These are phyloP conservation scores for Piloderma croceum DNA, from an alignment of 768 basidiomycete species.

Conservation along the genomic window DNA sequence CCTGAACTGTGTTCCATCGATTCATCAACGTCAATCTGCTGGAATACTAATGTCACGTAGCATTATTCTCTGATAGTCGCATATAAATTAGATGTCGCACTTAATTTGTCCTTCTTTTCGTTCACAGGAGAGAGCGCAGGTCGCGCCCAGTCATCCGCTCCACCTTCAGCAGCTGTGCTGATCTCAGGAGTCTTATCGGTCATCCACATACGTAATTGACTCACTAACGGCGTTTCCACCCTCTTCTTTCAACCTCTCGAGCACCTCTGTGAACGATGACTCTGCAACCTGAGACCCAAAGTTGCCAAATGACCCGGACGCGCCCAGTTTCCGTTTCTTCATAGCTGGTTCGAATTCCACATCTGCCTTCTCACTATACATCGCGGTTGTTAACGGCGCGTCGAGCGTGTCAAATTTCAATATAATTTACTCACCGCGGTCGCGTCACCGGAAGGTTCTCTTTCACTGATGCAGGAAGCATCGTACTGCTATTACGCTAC, in stretches of 20 bases:
- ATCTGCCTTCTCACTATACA: constrained; percentile 19
- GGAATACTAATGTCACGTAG: constrained; percentile 67
- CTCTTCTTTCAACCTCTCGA: constrained; percentile 57
- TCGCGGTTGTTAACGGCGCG: constrained; percentile 4
- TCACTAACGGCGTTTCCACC: constrained; percentile 38
- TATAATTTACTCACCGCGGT: constrained; percentile 8
- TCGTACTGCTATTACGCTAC: too few species aligned
- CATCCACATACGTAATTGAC: constrained; percentile 13
- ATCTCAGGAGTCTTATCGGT: constrained; percentile 1
- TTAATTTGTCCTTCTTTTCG: constrained; percentile 57
- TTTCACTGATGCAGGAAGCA: constrained; percentile 4
- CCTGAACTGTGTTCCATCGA: constrained; percentile 39
- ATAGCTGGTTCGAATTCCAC: constrained; percentile 33
- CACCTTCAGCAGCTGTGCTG: constrained; percentile 62
- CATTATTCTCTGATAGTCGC: constrained; percentile 4
- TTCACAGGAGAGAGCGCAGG: constrained; percentile 53
- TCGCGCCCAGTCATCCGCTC: constrained; percentile 69
- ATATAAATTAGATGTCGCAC: constrained; percentile 35
- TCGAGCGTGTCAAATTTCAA: background rate
- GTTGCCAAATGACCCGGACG: constrained; percentile 34
- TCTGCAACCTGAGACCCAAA: constrained; percentile 30
- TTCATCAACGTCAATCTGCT: constrained; percentile 92
- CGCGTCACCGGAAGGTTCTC: constrained; percentile 14
- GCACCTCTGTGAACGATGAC: constrained; percentile 54
- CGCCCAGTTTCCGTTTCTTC: constrained; percentile 51